Percentiles rank a stretch among this genome's conserved stretches.
Evolutionary conservation across 2,329 filamentous ascomycete species (phyloP).

Genomic region (Trichoderma gracile): DNA sequence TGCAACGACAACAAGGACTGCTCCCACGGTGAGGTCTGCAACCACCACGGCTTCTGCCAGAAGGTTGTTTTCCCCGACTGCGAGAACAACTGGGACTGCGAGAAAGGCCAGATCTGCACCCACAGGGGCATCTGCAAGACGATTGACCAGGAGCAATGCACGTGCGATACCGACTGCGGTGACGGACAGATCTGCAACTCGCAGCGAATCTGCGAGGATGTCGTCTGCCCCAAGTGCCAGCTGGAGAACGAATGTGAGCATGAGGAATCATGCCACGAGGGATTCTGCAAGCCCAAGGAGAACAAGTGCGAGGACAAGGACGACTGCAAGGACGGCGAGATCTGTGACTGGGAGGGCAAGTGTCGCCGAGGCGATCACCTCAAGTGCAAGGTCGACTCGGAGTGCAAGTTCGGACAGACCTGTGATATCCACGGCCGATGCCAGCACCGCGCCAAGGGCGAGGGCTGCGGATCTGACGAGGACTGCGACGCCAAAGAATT

Average conservation of each 20-base stretch:
- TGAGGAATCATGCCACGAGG: background rate
- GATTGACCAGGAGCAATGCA: background rate
- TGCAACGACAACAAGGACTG: constrained; percentile 14
- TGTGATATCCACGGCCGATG: constrained; percentile 16
- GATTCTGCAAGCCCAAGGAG: constrained; percentile 9
- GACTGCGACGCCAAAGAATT: background rate
- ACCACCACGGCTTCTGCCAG: constrained; percentile 13
- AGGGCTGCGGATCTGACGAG: background rate
- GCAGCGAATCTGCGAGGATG: constrained; percentile 8
- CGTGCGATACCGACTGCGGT: background rate
- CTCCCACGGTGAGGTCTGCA: constrained; percentile 14
- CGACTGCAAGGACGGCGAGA: constrained; percentile 5
- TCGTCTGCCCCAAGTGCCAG: constrained; percentile 5
- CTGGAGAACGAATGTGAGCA: background rate
- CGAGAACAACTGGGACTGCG: constrained; percentile 19
- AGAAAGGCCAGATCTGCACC: constrained; percentile 9
- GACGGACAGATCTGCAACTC: constrained; percentile 9
- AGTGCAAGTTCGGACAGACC: background rate
- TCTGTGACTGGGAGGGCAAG: constrained; percentile 9
- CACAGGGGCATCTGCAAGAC: constrained; percentile 15
- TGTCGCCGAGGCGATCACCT: constrained; percentile 10
- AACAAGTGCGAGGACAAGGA: constrained; percentile 2
- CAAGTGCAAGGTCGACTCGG: constrained; percentile 1
- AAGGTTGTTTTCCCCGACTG: constrained; percentile 21
- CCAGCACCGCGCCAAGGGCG: background rate